Conservation (phyloP, 192 early-diverging fungal species). For the Podila epigama region DNA sequence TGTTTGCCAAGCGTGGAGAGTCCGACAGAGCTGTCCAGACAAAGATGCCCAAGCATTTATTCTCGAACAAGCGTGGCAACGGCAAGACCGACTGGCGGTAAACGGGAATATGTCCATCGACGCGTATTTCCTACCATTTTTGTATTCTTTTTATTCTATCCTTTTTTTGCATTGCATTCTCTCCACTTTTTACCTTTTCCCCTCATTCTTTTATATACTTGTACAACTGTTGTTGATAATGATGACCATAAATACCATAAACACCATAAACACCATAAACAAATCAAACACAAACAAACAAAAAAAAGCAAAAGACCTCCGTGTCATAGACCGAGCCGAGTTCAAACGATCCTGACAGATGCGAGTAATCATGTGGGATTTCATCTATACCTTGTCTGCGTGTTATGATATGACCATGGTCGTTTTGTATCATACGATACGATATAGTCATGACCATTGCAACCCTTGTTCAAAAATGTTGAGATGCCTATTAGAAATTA, state of each 20-base stretch:
- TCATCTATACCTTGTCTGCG: no score
- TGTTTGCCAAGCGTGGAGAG: constrained; percentile 87
- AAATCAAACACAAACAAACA: not conserved
- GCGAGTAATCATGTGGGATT: no score
- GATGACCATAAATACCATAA: no score
- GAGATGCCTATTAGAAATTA: no score
- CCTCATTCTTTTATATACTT: no score
- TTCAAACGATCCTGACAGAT: no score
- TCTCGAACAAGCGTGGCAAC: constrained; percentile 86
- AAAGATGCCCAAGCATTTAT: constrained; percentile 99
- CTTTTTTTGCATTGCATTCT: constrained; percentile 6
- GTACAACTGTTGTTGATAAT: no score
- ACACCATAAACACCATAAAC: not conserved
- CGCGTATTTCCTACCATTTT: not conserved
- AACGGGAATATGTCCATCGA: not conserved
- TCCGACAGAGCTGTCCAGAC: constrained; percentile 88
- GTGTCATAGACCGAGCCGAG: no score
- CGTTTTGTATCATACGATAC: no score
- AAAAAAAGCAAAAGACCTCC: not conserved
- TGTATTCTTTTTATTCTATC: not conserved
- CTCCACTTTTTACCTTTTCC: not conserved
- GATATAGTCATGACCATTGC: no score
- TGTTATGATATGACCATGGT: no score
- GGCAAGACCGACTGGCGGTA: constrained; percentile 87
- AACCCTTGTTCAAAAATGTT: no score